phyloP scores from a whole-genome alignment of 441 rosid species.

The Adansonia gregorii region DNA sequence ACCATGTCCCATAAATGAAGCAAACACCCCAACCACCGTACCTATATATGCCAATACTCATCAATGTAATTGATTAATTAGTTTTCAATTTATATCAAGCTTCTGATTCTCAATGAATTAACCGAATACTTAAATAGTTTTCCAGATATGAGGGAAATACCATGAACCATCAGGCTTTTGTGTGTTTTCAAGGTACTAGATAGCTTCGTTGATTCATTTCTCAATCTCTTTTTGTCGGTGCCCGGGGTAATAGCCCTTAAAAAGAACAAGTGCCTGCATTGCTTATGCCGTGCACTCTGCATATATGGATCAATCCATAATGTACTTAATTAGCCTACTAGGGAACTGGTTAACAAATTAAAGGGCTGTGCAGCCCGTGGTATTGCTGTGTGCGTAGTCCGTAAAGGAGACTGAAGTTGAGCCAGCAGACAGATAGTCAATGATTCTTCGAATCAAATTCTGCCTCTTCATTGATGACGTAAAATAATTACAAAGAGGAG shows the following conservation, averaged over 20 bases:
- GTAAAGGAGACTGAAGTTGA: too few relatives aligned
- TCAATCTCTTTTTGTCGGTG: constrained; percentile 61
- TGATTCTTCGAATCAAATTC: too few relatives aligned
- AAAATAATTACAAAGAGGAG: neutral
- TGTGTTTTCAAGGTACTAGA: constrained; percentile 39
- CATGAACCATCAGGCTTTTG: constrained; percentile 67
- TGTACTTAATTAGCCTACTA: too few relatives aligned
- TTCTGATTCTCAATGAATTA: too few relatives aligned
- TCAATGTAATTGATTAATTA: too few relatives aligned
- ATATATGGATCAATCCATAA: constrained; percentile 24
- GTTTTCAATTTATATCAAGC: neutral
- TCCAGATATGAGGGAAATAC: constrained; percentile 28
- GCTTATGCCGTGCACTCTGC: constrained; percentile 67
- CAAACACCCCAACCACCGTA: constrained; percentile 77
- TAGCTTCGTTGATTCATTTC: constrained; percentile 45
- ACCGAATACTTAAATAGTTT: neutral
- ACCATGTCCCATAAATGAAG: constrained; percentile 68
- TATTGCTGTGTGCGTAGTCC: too few relatives aligned
- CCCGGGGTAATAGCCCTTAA: constrained; percentile 51
- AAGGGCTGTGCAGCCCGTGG: too few relatives aligned
- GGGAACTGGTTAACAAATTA: too few relatives aligned
- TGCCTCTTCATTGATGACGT: too few relatives aligned
- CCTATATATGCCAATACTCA: constrained; percentile 29
- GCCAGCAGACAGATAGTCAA: too few relatives aligned
- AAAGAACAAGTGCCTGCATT: constrained; percentile 52